phyloP scores from a whole-genome alignment of 106 monocot species.

The Ottelia alismoides region DNA sequence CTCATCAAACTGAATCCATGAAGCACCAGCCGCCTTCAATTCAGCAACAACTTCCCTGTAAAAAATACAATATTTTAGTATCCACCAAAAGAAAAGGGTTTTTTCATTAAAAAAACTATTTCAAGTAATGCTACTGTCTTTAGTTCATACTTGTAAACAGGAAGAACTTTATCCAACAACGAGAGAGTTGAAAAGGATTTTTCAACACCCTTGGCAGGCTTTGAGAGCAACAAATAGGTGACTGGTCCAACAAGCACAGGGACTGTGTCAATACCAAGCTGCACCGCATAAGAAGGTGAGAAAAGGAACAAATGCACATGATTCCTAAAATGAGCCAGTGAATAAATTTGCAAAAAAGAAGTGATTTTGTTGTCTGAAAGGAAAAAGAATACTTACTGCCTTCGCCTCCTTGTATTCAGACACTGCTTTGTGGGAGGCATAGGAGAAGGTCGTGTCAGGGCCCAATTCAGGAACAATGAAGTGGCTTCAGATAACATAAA shows the following conservation, averaged over 20 bases:
- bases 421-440: slow-evolving; percentile 15
- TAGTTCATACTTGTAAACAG: slow-evolving; percentile 91
- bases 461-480: slow-evolving; percentile 17
- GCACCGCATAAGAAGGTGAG: too few relatives aligned
- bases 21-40: slow-evolving; percentile 74
- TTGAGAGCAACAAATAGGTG: slow-evolving; percentile 75
- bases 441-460: slow-evolving; percentile 13
- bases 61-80: too few relatives aligned
- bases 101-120: too few relatives aligned
- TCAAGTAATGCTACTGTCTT: too few relatives aligned
- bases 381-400: slow-evolving; percentile 13
- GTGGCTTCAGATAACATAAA: too few relatives aligned
- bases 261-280: slow-evolving; percentile 78
- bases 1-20: slow-evolving; percentile 92
- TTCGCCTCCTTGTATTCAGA: slow-evolving; percentile 14
- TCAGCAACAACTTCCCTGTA: slow-evolving; percentile 77
- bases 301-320: too few relatives aligned
- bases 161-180: slow-evolving; percentile 46
- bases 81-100: too few relatives aligned
- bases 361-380: too few relatives aligned
- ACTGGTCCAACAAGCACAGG: slow-evolving; percentile 83
- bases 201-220: slow-evolving; percentile 75
- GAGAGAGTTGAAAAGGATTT: slow-evolving; percentile 66
- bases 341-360: too few relatives aligned
- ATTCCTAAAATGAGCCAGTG: too few relatives aligned